Percentiles rank a stretch among this genome's conserved stretches.
phyloP scores from a whole-genome alignment of 352 stramenopile genomes.

The Globisporangium sylvaticum region DNA sequence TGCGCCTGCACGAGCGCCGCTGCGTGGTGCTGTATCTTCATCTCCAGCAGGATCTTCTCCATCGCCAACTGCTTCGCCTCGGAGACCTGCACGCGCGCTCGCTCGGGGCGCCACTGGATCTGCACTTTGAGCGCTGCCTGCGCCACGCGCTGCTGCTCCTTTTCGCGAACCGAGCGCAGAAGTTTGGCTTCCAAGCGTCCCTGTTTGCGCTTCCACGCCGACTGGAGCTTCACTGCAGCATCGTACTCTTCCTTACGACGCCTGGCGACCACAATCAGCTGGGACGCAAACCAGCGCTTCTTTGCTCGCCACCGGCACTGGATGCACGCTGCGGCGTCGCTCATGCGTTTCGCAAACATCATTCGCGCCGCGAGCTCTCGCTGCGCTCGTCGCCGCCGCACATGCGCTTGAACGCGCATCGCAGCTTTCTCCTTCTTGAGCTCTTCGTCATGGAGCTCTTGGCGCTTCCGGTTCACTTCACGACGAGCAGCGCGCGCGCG shows the following conservation, averaged over 20 bases:
- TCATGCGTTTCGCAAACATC: conserved; percentile 21
- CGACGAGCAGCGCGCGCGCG: conserved; percentile 42
- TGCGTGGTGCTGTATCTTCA: conserved; percentile 59
- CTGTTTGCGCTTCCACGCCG: conserved; percentile 56
- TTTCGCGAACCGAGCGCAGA: conserved; percentile 35
- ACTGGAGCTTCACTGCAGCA: conserved; percentile 49
- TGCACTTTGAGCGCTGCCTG: conserved; percentile 43
- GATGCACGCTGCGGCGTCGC: conserved; percentile 36
- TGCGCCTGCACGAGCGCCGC: conserved; percentile 74
- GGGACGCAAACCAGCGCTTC: conserved; percentile 33
- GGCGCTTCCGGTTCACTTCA: conserved; percentile 30
- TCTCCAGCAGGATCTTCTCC: conserved; percentile 37
- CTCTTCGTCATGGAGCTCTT: conserved; percentile 28
- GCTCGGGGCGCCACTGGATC: conserved; percentile 40
- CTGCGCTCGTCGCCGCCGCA: conserved; percentile 34
- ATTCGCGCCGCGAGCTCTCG: conserved; percentile 31
- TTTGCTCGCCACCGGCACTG: conserved; percentile 52
- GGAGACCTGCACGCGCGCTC: conserved; percentile 26
- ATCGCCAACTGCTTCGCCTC: conserved; percentile 28
- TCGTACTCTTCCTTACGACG: conserved; percentile 34
- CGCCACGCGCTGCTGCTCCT: conserved; percentile 29
- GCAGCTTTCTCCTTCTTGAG: conserved; percentile 40
- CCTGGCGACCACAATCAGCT: conserved; percentile 35
- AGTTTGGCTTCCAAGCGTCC: conserved; percentile 33
- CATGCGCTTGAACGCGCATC: conserved; percentile 33